A percentile compares a stretch with the other conserved stretches of the same genome.
Evolutionary conservation across 345 rosid genomes (phyloP).

Genomic region (Citrus hindsii): DNA sequence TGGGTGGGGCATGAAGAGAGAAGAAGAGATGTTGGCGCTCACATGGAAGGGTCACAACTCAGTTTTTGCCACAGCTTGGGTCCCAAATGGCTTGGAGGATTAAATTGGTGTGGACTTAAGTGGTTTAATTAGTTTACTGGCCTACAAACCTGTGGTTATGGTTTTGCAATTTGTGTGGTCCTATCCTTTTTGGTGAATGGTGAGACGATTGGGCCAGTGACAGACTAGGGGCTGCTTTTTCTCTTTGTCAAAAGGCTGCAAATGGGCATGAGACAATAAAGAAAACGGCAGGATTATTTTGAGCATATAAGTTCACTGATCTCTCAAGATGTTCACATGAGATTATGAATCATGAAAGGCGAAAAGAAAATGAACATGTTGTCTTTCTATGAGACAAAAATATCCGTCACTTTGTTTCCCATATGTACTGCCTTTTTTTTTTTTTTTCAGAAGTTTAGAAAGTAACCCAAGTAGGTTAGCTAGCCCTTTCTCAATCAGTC

Average conservation of each 20-base stretch:
- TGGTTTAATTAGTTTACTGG: not conserved
- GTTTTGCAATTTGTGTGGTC: slow-evolving; percentile 16
- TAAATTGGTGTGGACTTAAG: slow-evolving; percentile 3
- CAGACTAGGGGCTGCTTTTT: slow-evolving; percentile 10
- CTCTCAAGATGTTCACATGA: slow-evolving; percentile 19
- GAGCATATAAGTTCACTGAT: slow-evolving; percentile 16
- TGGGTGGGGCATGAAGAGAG: slow-evolving; percentile 80
- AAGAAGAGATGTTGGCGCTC: slow-evolving; percentile 58
- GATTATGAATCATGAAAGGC: slow-evolving; percentile 9
- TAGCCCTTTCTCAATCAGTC: not conserved
- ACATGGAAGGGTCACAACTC: slow-evolving; percentile 85
- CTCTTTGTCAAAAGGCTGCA: slow-evolving; percentile 28
- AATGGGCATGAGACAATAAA: slow-evolving; percentile 16
- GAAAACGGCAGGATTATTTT: slow-evolving; percentile 19
- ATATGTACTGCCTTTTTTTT: not conserved
- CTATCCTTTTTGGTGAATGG: not conserved
- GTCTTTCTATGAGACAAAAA: slow-evolving; percentile 30
- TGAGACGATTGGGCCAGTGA: slow-evolving; percentile 15
- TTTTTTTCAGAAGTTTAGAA: not conserved
- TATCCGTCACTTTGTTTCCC: not conserved
- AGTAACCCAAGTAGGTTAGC: not conserved
- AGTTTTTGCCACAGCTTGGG: slow-evolving; percentile 66
- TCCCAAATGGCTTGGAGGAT: slow-evolving; percentile 31
- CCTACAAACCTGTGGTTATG: not conserved
- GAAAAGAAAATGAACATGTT: slow-evolving; percentile 16